These are phyloP conservation scores for Orbilia blumenaviensis DNA, from an alignment of 2,329 filamentous ascomycete species.

Conservation along the genomic window DNA sequence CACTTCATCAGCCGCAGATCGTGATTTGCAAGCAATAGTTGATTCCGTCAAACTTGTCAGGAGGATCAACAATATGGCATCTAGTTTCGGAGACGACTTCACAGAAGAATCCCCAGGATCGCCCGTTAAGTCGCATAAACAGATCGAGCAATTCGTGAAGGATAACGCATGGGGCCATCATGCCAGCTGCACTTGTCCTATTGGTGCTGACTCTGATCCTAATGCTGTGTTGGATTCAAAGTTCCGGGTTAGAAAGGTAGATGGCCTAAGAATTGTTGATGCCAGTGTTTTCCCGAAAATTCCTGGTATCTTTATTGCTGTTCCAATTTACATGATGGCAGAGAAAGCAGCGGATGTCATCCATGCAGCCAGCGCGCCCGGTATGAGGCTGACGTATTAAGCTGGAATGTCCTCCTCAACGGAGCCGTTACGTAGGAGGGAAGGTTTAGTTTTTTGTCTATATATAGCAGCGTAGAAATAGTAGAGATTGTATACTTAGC, in stretches of 20 bases:
- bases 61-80: conserved; percentile 59
- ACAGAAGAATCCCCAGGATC: conserved; percentile 26
- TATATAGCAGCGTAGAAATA: too few relatives aligned
- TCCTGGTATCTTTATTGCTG: conserved; percentile 63
- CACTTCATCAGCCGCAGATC: conserved; percentile 61
- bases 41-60: conserved; percentile 69
- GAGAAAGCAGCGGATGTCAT: conserved; percentile 73
- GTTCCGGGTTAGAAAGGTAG: conserved; percentile 68
- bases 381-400: too few relatives aligned
- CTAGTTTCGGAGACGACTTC: background rate
- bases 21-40: conserved; percentile 67
- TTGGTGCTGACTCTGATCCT: conserved; percentile 67
- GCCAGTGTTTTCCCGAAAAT: conserved; percentile 69
- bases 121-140: background rate
- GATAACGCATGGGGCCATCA: conserved; percentile 69
- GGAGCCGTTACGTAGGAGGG: too few relatives aligned
- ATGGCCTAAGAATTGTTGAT: conserved; percentile 70
- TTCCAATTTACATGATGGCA: conserved; percentile 67
- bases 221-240: conserved; percentile 68
- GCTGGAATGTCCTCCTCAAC: too few relatives aligned
- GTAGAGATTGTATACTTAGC: too few relatives aligned
- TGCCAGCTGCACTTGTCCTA: conserved; percentile 67
- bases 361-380: too few relatives aligned
- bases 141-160: conserved; percentile 63
- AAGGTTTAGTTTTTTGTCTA: too few relatives aligned